Conservation (phyloP, 139 green algal genomes). For the Chlamydomonas sphaeroides region DNA sequence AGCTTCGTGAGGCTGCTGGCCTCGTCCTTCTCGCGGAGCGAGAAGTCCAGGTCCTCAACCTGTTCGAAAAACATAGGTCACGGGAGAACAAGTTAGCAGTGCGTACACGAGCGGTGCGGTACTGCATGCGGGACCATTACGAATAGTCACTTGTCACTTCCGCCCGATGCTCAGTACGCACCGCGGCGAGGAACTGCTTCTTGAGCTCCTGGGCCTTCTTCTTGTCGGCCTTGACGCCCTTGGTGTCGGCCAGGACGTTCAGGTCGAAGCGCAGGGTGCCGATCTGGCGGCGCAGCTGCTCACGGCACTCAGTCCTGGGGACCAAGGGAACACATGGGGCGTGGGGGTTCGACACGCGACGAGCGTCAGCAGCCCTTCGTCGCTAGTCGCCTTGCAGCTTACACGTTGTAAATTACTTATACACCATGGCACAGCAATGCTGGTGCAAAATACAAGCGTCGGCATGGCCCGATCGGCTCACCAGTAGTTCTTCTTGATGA, state of each 20-base stretch:
- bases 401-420: no score
- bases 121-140: no score
- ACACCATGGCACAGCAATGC: background rate
- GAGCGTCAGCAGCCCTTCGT: no score
- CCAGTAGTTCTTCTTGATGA: slow-evolving; percentile 92
- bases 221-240: slow-evolving; percentile 79
- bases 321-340: background rate
- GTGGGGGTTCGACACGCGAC: no score
- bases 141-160: no score
- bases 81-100: background rate
- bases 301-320: slow-evolving; percentile 81
- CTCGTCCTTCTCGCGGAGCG: slow-evolving; percentile 88
- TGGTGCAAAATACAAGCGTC: no score
- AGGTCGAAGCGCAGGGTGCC: slow-evolving; percentile 93
- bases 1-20: slow-evolving; percentile 65
- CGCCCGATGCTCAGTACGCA: no score
- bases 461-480: slow-evolving; percentile 48
- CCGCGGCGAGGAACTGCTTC: slow-evolving; percentile 81
- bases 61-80: slow-evolving; percentile 27
- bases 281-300: slow-evolving; percentile 89
- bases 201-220: slow-evolving; percentile 74
- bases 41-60: slow-evolving; percentile 87
- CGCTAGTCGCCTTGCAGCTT: no score
- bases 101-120: background rate
- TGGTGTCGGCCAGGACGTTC: slow-evolving; percentile 76